Evolutionary conservation across 2,329 filamentous ascomycete genomes (phyloP).

Genomic region (Penicillium oxalicum): DNA sequence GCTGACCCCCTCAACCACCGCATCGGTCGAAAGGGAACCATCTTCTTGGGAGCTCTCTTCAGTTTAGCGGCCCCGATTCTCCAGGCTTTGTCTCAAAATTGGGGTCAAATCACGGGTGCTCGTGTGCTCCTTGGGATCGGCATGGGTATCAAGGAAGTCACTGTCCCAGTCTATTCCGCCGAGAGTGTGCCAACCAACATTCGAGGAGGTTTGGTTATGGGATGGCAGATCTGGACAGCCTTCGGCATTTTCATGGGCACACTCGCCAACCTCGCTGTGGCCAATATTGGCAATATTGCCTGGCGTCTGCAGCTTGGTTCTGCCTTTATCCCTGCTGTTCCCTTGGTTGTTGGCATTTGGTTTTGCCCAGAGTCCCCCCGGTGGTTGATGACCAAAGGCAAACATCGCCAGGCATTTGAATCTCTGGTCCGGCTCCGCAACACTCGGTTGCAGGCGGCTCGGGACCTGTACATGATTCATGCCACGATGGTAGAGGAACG

Average conservation of each 20-base stretch:
- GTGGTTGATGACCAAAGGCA: constrained; percentile 33
- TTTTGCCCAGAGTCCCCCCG: constrained; percentile 40
- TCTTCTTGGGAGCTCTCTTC: constrained; percentile 16
- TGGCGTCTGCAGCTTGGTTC: constrained; percentile 46
- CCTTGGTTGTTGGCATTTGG: constrained; percentile 42
- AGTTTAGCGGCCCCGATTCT: constrained; percentile 15
- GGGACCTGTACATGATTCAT: constrained; percentile 27
- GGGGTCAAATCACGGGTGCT: constrained; percentile 13
- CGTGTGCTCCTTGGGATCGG: constrained; percentile 30
- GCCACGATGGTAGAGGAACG: constrained; percentile 28
- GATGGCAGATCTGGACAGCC: constrained; percentile 48
- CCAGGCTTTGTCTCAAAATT: constrained; percentile 13
- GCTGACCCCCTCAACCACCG: constrained; percentile 16
- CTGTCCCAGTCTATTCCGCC: constrained; percentile 50
- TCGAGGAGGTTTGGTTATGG: constrained; percentile 51
- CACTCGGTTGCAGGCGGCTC: constrained; percentile 30
- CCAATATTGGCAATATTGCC: constrained; percentile 31
- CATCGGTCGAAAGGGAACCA: constrained; percentile 16
- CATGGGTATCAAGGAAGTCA: constrained; percentile 37
- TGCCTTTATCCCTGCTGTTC: constrained; percentile 44
- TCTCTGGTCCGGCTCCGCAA: constrained; percentile 33
- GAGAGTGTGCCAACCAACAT: constrained; percentile 50
- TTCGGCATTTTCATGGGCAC: constrained; percentile 40
- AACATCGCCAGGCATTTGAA: constrained; percentile 25
- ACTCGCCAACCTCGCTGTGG: constrained; percentile 39